These are phyloP conservation scores for Cryphonectria nitschkei DNA, from an alignment of 2,329 filamentous ascomycete genomes.

Conservation along the genomic window DNA sequence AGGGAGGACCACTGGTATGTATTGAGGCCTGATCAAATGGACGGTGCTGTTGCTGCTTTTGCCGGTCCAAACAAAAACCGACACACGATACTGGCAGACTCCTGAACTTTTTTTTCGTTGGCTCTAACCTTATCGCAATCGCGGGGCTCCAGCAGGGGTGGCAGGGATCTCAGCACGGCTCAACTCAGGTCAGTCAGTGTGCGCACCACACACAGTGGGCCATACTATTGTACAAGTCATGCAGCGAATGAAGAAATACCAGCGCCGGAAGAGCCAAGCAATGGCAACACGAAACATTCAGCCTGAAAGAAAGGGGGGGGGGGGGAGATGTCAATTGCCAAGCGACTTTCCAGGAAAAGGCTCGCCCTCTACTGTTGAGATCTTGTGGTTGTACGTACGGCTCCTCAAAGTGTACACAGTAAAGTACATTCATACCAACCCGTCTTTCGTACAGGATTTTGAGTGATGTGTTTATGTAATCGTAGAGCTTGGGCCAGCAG, in stretches of 20 bases:
- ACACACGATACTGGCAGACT: slow-evolving; percentile 8
- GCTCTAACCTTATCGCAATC: slow-evolving; percentile 17
- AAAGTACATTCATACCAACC: background rate
- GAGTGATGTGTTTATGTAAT: slow-evolving; percentile 19
- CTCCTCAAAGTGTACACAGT: background rate
- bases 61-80: slow-evolving; percentile 11
- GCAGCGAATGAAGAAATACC: too few species aligned
- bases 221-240: background rate
- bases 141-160: slow-evolving; percentile 25
- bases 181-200: background rate
- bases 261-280: background rate
- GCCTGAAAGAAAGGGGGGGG: background rate
- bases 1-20: slow-evolving; percentile 21
- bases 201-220: background rate
- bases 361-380: background rate
- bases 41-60: slow-evolving; percentile 14
- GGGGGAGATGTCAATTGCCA: background rate
- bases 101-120: slow-evolving; percentile 22
- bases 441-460: background rate
- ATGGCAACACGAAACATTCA: background rate
- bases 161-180: background rate
- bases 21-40: slow-evolving; percentile 22
- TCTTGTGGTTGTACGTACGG: background rate
- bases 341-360: background rate
- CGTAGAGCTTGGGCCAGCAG: slow-evolving; percentile 17